A percentile compares a stretch with the other conserved stretches of the same genome.
Conservation (phyloP, 495 filamentous ascomycete species). For the Elasticomyces elasticus region DNA sequence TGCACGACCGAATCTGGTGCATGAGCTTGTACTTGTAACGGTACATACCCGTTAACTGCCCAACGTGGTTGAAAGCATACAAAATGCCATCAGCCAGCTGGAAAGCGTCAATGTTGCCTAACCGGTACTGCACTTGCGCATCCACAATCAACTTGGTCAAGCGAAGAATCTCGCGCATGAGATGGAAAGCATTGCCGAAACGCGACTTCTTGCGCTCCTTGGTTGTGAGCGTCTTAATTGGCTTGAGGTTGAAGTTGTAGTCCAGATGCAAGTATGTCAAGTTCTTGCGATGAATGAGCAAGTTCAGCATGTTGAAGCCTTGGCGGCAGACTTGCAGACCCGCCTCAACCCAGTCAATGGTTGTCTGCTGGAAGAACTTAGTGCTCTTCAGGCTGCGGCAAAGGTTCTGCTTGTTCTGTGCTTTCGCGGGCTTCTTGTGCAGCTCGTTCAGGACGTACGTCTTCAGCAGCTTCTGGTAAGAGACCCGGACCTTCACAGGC, state of each 20-base stretch:
- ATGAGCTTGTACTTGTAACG: slow-evolving; percentile 99
- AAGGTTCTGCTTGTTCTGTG: slow-evolving; percentile 87
- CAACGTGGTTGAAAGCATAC: slow-evolving; percentile 98
- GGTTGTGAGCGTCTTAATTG: slow-evolving; percentile 95
- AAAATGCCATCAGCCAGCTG: slow-evolving; percentile 97
- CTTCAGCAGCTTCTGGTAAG: slow-evolving; percentile 97
- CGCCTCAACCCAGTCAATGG: slow-evolving; percentile 98
- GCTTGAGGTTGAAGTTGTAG: slow-evolving; percentile 99
- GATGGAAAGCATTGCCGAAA: slow-evolving; percentile 98
- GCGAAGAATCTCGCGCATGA: slow-evolving; percentile 98
- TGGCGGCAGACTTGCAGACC: slow-evolving; percentile 97
- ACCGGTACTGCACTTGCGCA: slow-evolving; percentile 93
- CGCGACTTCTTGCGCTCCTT: slow-evolving; percentile 99
- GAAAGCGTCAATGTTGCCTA: slow-evolving; percentile 98
- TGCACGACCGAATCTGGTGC: slow-evolving; percentile 99
- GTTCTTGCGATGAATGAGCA: slow-evolving; percentile 97
- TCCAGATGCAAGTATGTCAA: slow-evolving; percentile 97
- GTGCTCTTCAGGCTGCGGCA: slow-evolving; percentile 84
- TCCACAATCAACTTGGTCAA: slow-evolving; percentile 97
- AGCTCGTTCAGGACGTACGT: slow-evolving; percentile 93
- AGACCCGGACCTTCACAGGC: slow-evolving; percentile 96
- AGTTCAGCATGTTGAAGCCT: slow-evolving; percentile 98
- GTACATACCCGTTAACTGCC: slow-evolving; percentile 98
- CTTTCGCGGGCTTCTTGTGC: slow-evolving; percentile 88
- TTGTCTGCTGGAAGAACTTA: slow-evolving; percentile 99